Base-by-base conservation (phyloP, 805 yeast genomes). In the Millerago galiae region DNA sequence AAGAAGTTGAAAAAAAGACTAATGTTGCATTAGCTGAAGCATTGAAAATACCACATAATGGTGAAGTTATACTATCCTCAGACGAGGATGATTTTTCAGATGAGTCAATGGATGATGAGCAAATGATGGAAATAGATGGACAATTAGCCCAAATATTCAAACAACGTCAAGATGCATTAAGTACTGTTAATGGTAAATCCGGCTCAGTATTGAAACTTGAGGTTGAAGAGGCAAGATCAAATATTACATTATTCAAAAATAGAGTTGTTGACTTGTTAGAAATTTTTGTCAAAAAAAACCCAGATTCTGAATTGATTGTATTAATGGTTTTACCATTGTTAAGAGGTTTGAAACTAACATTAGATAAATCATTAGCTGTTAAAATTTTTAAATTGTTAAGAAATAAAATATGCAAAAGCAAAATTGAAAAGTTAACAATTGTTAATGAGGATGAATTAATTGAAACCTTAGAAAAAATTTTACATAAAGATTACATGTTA, bases 61-160 rank as follows among this genome's bases (percentile, higher is more conserved):
- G 64, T 18, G 68, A 67, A 9, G 66, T 67, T 29, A 66, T 63
- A 55, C 61, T 49, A 50, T 58, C 66, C 11, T 68, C 64, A 12
- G 74, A 70, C 25, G 68, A 66, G 10, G 79, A 68, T 15, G 81
- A 74, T 25, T 73, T 75, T 7, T 81, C 76, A 21, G 85, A 81
- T 40, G 95, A 85, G 51, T 80, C 91, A 0, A 86, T 89, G 95
- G 95, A 90, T 46, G 97, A 90, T 61, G 96, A 90, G 54, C 89
- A 89, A 59, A 91, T 91, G 98, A 79, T 89, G 81, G 95, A 90
- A 16, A 75, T 91, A 53, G 98, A 91, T 58, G 84, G 73, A 17
- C 93, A 88, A 47, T 67, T 91, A 26, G 77, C 96, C 0, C 74
- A 73, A 41, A 91, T 91, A 42, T 91, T 91, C 72, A 77, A 83